phyloP scores from a whole-genome alignment of 1,284 basidiomycete genomes.

The Termitomyces sp. region DNA sequence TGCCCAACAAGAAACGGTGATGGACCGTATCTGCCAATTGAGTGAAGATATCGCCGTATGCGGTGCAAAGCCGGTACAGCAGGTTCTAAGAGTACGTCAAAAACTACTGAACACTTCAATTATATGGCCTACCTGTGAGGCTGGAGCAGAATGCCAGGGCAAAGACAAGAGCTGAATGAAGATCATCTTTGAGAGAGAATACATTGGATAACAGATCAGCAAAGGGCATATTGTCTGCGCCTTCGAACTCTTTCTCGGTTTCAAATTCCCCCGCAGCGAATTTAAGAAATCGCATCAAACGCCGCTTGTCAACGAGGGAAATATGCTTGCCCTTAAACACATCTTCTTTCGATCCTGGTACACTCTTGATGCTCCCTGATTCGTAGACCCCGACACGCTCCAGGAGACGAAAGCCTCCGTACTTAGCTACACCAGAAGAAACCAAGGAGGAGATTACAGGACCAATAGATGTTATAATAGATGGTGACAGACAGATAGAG shows the following conservation, averaged over 20 bases:
- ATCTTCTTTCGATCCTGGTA: slow-evolving; percentile 91
- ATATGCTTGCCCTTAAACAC: slow-evolving; percentile 86
- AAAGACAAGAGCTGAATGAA: slow-evolving; percentile 60
- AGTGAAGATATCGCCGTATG: slow-evolving; percentile 69
- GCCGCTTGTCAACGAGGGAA: slow-evolving; percentile 80
- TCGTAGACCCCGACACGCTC: slow-evolving; percentile 68
- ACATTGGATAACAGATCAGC: slow-evolving; percentile 53
- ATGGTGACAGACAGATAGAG: slow-evolving; percentile 79
- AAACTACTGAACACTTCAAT: background rate
- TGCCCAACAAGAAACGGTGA: slow-evolving; percentile 92
- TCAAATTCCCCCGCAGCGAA: slow-evolving; percentile 79
- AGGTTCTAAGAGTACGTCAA: slow-evolving; percentile 41
- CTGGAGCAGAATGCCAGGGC: slow-evolving; percentile 67
- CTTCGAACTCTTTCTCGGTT: slow-evolving; percentile 51
- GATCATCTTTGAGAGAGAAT: slow-evolving; percentile 59
- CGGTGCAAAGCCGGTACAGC: slow-evolving; percentile 62
- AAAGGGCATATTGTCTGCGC: slow-evolving; percentile 53
- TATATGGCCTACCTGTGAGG: slow-evolving; percentile 40
- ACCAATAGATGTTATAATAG: slow-evolving; percentile 78
- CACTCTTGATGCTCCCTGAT: slow-evolving; percentile 47
- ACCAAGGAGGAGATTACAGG: slow-evolving; percentile 79
- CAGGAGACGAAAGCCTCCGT: slow-evolving; percentile 87
- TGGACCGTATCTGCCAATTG: slow-evolving; percentile 83
- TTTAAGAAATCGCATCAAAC: slow-evolving; percentile 89
- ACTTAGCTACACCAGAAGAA: slow-evolving; percentile 82